Percentiles rank a stretch among this genome's conserved stretches.
These are phyloP conservation scores for Pleurotus eryngii DNA, from an alignment of 768 basidiomycete genomes.

Conservation along the genomic window DNA sequence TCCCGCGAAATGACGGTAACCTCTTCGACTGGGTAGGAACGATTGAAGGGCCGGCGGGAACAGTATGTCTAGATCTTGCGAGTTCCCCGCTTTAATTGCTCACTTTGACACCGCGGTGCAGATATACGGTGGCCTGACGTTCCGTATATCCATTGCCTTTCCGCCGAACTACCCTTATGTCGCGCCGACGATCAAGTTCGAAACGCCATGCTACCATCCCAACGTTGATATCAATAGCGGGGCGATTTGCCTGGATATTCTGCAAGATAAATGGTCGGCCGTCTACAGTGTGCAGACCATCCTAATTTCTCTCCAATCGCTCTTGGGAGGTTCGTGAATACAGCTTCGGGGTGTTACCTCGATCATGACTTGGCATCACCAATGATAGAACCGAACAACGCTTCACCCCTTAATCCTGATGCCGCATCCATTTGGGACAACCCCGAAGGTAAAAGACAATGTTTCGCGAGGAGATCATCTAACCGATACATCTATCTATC, in stretches of 20 bases:
- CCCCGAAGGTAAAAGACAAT: conserved; percentile 48
- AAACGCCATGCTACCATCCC: conserved; percentile 88
- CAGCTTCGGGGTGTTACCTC: not conserved
- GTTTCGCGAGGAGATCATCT: no score
- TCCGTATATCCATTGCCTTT: conserved; percentile 82
- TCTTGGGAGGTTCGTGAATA: conserved; percentile 74
- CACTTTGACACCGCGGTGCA: conserved; percentile 19
- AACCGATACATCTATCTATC: not conserved
- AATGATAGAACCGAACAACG: conserved; percentile 82
- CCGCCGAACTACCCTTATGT: conserved; percentile 88
- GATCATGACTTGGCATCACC: conserved; percentile 6
- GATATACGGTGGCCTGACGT: conserved; percentile 78
- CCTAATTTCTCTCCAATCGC: conserved; percentile 80
- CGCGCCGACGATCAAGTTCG: conserved; percentile 82
- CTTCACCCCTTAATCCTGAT: conserved; percentile 84
- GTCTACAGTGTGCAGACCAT: conserved; percentile 92
- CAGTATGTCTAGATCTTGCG: conserved; percentile 35
- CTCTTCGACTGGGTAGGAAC: conserved; percentile 90
- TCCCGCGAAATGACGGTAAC: conserved; percentile 83
- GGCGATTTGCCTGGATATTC: conserved; percentile 82
- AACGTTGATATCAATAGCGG: conserved; percentile 81
- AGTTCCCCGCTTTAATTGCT: conserved; percentile 20
- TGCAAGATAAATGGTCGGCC: conserved; percentile 92
- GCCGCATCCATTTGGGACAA: conserved; percentile 80
- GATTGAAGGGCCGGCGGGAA: conserved; percentile 77